These are phyloP conservation scores for Trichophyton schoenleinii DNA, from an alignment of 2,329 filamentous ascomycete genomes.

Conservation along the genomic window DNA sequence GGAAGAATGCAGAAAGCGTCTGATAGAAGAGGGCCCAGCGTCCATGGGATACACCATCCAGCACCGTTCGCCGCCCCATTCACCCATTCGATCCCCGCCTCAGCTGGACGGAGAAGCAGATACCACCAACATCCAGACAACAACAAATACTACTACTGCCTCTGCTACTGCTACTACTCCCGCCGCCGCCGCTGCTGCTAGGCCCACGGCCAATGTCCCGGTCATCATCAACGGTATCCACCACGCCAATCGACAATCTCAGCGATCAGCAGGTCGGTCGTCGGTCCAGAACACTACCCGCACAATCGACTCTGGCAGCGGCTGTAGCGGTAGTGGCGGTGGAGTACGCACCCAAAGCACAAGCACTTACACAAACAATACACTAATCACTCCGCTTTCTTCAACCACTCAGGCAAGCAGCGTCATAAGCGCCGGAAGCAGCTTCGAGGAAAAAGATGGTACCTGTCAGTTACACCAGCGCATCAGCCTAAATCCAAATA, in stretches of 20 bases:
- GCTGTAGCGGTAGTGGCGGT: conserved; percentile 16
- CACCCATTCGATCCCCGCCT: neutral
- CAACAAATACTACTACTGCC: neutral
- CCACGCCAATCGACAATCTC: conserved; percentile 5
- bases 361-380: conserved; percentile 31
- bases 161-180: no score
- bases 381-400: conserved; percentile 29
- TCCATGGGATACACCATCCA: conserved; percentile 1
- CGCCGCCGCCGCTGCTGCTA: no score
- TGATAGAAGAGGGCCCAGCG: neutral
- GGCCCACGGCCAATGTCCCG: neutral
- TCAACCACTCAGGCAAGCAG: conserved; percentile 35
- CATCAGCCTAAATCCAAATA: neutral
- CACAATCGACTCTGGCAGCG: conserved; percentile 19
- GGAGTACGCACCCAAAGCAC: conserved; percentile 26
- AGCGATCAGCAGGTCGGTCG: conserved; percentile 24
- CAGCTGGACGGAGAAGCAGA: neutral
- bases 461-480: conserved; percentile 14
- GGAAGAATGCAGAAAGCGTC: neutral
- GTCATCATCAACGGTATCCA: neutral
- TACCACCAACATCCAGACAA: neutral
- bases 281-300: conserved; percentile 25
- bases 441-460: conserved; percentile 27
- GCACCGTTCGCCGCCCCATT: neutral
- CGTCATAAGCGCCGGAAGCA: conserved; percentile 29